Conservation (phyloP, 345 rosid species). For the Eucalyptus viminalis region DNA sequence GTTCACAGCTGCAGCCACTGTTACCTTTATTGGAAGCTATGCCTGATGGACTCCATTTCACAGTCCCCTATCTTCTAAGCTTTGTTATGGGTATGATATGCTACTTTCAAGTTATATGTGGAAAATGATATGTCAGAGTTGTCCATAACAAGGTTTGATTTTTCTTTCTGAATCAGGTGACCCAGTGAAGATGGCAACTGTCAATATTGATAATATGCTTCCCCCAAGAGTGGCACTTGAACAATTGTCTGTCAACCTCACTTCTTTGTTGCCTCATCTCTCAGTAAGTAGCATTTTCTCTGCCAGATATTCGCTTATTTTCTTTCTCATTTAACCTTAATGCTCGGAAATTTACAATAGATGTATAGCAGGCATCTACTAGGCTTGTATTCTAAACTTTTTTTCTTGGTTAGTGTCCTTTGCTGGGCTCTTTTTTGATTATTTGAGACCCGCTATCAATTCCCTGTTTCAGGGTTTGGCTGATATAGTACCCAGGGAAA, state of each 20-base stretch:
- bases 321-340: background rate
- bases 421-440: background rate
- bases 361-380: background rate
- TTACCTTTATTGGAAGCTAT: conserved; percentile 53
- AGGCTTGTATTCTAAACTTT: background rate
- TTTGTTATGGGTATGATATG: conserved; percentile 47
- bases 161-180: conserved; percentile 33
- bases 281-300: conserved; percentile 34
- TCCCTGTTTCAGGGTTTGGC: conserved; percentile 5
- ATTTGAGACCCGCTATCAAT: background rate
- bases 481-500: conserved; percentile 15
- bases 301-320: background rate
- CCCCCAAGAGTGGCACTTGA: conserved; percentile 32
- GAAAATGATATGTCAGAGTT: background rate
- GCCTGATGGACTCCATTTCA: conserved; percentile 50
- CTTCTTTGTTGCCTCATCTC: conserved; percentile 47
- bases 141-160: background rate
- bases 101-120: background rate
- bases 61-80: conserved; percentile 66
- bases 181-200: conserved; percentile 71
- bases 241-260: conserved; percentile 42
- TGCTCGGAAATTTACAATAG: background rate
- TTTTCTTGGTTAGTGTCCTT: background rate
- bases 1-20: conserved; percentile 70
- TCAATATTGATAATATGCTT: conserved; percentile 36